Evolutionary conservation across 768 basidiomycete genomes (phyloP).

Genomic region (Russula earlei): DNA sequence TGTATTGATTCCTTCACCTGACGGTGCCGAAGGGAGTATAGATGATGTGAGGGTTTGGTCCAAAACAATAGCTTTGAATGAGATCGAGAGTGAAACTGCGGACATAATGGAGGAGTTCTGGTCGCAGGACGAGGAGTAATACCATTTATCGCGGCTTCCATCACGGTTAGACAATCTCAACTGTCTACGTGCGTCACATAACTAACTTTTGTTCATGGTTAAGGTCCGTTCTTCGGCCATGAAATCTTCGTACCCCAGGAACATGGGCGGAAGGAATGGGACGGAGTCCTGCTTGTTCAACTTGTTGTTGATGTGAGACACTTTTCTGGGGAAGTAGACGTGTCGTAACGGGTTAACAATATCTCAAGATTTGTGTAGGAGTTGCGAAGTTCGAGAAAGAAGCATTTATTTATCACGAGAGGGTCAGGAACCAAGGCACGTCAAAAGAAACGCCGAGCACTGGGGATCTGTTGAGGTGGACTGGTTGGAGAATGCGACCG

Average conservation of each 20-base stretch:
- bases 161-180: background rate
- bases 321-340: background rate
- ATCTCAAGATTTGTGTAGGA: background rate
- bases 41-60: slow-evolving; percentile 25
- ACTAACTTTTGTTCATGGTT: background rate
- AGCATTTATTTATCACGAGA: background rate
- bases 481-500: slow-evolving; percentile 48
- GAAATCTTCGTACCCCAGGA: too few relatives aligned
- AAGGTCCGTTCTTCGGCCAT: background rate
- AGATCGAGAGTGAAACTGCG: slow-evolving; percentile 20
- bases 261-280: too few relatives aligned
- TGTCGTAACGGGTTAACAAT: background rate
- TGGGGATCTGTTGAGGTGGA: slow-evolving; percentile 45
- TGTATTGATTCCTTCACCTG: slow-evolving; percentile 41
- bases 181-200: background rate
- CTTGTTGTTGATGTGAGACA: too few relatives aligned
- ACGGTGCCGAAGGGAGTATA: slow-evolving; percentile 24
- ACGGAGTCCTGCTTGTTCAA: too few relatives aligned
- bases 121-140: background rate
- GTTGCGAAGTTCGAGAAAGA: background rate
- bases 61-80: slow-evolving; percentile 22
- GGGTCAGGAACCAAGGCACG: background rate
- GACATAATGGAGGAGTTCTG: slow-evolving; percentile 18
- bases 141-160: too few relatives aligned
- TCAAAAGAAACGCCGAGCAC: background rate